Evolutionary conservation across 2,329 filamentous ascomycete genomes (phyloP).

Genomic region (Falciphora oryzae): DNA sequence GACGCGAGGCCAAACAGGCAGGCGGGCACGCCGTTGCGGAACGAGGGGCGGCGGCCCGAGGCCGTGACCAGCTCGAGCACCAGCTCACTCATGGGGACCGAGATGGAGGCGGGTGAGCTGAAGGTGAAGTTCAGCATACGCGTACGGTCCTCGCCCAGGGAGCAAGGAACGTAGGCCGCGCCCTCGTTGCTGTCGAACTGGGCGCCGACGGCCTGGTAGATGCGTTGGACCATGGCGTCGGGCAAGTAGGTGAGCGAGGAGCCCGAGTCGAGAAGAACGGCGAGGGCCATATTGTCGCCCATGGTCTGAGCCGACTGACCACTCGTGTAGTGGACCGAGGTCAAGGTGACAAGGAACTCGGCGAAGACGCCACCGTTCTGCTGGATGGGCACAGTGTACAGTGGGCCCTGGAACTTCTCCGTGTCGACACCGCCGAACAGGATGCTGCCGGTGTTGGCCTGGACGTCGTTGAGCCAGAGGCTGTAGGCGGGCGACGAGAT

Average conservation of each 20-base stretch:
- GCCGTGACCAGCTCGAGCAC: slow-evolving; percentile 46
- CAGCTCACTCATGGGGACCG: slow-evolving; percentile 53
- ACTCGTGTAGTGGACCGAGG: slow-evolving; percentile 42
- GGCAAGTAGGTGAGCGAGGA: slow-evolving; percentile 64
- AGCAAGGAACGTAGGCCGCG: slow-evolving; percentile 57
- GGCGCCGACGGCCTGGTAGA: slow-evolving; percentile 55
- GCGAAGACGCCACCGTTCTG: slow-evolving; percentile 42
- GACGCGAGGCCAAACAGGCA: slow-evolving; percentile 66
- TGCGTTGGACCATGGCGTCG: slow-evolving; percentile 41
- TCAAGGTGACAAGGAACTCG: slow-evolving; percentile 67
- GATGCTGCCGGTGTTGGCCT: slow-evolving; percentile 59
- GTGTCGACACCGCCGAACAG: slow-evolving; percentile 72
- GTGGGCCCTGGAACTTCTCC: slow-evolving; percentile 54
- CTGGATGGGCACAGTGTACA: slow-evolving; percentile 64
- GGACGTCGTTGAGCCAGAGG: slow-evolving; percentile 69
- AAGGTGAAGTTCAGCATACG: slow-evolving; percentile 49
- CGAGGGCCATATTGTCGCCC: slow-evolving; percentile 43
- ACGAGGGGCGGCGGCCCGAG: slow-evolving; percentile 41
- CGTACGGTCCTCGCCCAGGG: slow-evolving; percentile 32
- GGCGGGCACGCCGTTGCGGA: slow-evolving; percentile 46
- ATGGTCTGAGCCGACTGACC: slow-evolving; percentile 30
- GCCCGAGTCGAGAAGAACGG: slow-evolving; percentile 66
- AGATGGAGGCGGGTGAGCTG: slow-evolving; percentile 40
- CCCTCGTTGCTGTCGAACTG: slow-evolving; percentile 47
- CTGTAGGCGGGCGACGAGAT: slow-evolving; percentile 67